phyloP scores from a whole-genome alignment of 345 rosid genomes.

The Aegle marmelos region DNA sequence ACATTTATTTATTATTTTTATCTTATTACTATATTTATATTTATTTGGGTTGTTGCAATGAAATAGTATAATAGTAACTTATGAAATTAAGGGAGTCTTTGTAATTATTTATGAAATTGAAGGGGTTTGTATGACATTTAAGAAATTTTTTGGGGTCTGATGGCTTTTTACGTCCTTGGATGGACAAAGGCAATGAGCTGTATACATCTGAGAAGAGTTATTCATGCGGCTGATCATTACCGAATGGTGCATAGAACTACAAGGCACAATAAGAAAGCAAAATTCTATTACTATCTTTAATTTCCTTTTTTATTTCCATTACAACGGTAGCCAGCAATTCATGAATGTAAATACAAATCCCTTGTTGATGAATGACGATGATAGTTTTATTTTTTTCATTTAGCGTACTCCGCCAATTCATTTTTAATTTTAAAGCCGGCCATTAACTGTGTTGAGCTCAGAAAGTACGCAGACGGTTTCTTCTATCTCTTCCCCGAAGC shows the following conservation, averaged over 20 bases:
- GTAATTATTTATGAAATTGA: no score
- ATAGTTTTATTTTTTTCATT: not conserved
- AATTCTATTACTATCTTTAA: not conserved
- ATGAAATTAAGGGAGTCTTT: no score
- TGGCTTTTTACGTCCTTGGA: no score
- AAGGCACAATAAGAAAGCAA: not conserved
- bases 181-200: no score
- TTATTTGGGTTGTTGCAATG: no score
- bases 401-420: not conserved
- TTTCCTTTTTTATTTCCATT: not conserved
- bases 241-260: not conserved
- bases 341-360: not conserved
- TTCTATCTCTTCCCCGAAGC: not conserved
- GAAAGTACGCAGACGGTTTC: not conserved
- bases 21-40: no score
- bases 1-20: no score
- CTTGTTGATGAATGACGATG: not conserved
- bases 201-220: no score
- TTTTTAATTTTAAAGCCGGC: not conserved
- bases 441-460: not conserved
- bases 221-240: not conserved
- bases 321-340: not conserved
- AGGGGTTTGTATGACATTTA: no score
- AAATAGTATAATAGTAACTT: no score
- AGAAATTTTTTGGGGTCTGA: no score